Evolutionary conservation across 1,284 basidiomycete genomes (phyloP).

Genomic region (Erythrobasidium hasegawianum): DNA sequence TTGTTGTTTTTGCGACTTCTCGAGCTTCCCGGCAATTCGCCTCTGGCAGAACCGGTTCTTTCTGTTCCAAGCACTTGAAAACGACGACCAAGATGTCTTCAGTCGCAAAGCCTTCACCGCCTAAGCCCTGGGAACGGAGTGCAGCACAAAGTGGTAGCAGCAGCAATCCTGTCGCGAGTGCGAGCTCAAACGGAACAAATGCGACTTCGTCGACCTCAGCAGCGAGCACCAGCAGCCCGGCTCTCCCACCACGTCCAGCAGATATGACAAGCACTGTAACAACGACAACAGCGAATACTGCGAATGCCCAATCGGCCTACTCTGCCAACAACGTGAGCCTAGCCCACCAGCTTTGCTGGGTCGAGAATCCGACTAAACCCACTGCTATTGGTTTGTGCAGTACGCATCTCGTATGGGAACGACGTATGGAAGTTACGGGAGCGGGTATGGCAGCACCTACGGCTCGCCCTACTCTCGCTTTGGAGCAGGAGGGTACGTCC

Average conservation of each 20-base stretch:
- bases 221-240: conserved; percentile 45
- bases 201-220: conserved; percentile 48
- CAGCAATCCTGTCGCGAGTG: too few relatives aligned
- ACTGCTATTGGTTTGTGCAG: neutral
- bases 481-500: conserved; percentile 48
- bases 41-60: neutral
- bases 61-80: neutral
- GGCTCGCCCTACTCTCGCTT: conserved; percentile 57
- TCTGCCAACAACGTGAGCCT: neutral
- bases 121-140: conserved; percentile 73
- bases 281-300: conserved; percentile 41
- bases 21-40: neutral
- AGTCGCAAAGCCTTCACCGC: conserved; percentile 64
- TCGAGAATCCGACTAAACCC: neutral
- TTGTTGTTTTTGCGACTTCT: too few relatives aligned
- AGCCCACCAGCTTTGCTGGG: neutral
- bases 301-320: neutral
- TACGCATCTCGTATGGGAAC: conserved; percentile 2
- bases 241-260: conserved; percentile 56
- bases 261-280: conserved; percentile 50
- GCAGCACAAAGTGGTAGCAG: too few relatives aligned
- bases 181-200: conserved; percentile 43
- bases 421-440: conserved; percentile 44
- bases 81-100: conserved; percentile 11
- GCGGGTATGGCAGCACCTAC: conserved; percentile 37